Percentiles rank a stretch among this genome's conserved stretches.
Conservation (phyloP, 352 stramenopile species). For the Globisporangium radiosum region DNA sequence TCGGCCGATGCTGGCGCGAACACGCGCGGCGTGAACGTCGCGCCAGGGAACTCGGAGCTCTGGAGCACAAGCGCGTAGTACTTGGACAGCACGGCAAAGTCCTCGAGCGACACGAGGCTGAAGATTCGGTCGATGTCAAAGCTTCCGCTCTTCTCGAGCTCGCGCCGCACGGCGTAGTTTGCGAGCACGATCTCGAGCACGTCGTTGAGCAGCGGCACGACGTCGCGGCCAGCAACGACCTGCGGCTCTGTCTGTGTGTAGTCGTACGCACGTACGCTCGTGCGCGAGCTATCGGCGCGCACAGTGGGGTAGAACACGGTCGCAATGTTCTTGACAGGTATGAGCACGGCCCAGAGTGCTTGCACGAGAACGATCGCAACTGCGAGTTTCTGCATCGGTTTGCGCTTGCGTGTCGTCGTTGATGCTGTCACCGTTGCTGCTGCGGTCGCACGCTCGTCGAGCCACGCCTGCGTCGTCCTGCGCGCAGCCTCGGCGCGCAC, state of each 20-base stretch:
- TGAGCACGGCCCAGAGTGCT: slow-evolving; percentile 25
- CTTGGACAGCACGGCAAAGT: slow-evolving; percentile 22
- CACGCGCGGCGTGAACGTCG: slow-evolving; percentile 20
- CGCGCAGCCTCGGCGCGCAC: neutral
- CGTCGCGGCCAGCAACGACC: slow-evolving; percentile 17
- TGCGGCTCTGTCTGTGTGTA: slow-evolving; percentile 2
- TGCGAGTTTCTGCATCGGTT: slow-evolving; percentile 2
- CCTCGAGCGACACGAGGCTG: slow-evolving; percentile 26
- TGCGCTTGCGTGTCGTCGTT: slow-evolving; percentile 1
- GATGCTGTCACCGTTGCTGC: neutral
- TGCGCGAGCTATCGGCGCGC: slow-evolving; percentile 16
- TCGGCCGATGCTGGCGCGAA: slow-evolving; percentile 5
- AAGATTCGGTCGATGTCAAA: slow-evolving; percentile 35
- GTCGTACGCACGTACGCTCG: neutral
- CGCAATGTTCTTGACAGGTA: slow-evolving; percentile 38
- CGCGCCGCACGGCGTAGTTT: slow-evolving; percentile 14
- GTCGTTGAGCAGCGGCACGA: slow-evolving; percentile 20
- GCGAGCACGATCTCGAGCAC: slow-evolving; percentile 25
- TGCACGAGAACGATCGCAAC: slow-evolving; percentile 22
- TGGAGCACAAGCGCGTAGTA: slow-evolving; percentile 41
- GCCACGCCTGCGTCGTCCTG: slow-evolving; percentile 13
- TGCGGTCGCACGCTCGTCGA: slow-evolving; percentile 2
- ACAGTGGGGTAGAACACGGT: slow-evolving; percentile 27
- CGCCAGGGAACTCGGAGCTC: slow-evolving; percentile 30
- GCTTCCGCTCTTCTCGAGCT: slow-evolving; percentile 19